Base-by-base conservation (phyloP, 148 eudicot genomes). In the Agrostemma githago region DNA sequence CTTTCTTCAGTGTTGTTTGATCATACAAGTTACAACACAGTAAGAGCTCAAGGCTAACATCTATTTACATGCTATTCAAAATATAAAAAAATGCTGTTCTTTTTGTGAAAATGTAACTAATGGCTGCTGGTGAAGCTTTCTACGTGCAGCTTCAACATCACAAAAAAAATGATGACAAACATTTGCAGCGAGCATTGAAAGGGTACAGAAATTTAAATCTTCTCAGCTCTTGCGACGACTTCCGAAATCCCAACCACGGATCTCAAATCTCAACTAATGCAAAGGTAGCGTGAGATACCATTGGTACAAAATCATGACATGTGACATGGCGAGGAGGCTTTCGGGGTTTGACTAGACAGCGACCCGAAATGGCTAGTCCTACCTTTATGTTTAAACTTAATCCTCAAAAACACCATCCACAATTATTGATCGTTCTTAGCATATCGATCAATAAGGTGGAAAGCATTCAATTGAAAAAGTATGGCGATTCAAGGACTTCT, bases 381-480 rank as follows among this genome's bases (percentile, higher is more conserved):
- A 10, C 41, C 43, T 41, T 54, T 8, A 12, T 58, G 46, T 10
- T 51, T 68, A 44, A 15, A 17, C n/a, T 41, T 37, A n/a, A 34
- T 34, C 62, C 58, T 68, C 58, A 53, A 64, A 0, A 14, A n/a
- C 53, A 54, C 40, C 63, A 65, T 54, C 56, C 21, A 43, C 43
- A 51, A 38, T 26, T 20, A 17, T 20, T 40, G 63, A 64, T 21
- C 9, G 44, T 15, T 51, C 56, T 62, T 57, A 11, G 51, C 48
- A 21, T 61, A 41, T 40, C 54, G 40, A 76, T n/a, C 11, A 9
- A 42, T 40, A 60, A 12, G 76, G 60, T 42, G 7, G 41, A 12
- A 46, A 40, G 62, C 6, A 11, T 62, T 89, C 78, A 93, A 83
- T 93, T 93, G 89, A 93, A 92, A 79, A 92, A 92, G 84, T 92